Evolutionary conservation across 2,329 filamentous ascomycete genomes (phyloP).

Genomic region (Aspergillus flavus): DNA sequence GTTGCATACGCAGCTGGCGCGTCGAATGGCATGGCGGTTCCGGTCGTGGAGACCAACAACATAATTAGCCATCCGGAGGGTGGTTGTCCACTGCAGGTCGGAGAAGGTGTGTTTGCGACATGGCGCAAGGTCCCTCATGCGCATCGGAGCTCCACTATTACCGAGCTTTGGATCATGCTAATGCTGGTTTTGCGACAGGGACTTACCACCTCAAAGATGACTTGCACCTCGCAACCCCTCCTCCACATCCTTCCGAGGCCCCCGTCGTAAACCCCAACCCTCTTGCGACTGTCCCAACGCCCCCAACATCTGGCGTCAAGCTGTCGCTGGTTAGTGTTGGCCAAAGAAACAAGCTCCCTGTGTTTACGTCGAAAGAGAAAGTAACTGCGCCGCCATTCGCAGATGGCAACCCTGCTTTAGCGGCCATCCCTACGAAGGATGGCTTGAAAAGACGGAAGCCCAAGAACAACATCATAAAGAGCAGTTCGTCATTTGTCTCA

Average conservation of each 20-base stretch:
- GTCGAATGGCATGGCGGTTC: conserved; percentile 67
- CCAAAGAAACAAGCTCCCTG: conserved; percentile 53
- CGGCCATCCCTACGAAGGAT: conserved; percentile 65
- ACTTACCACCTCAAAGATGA: conserved; percentile 91
- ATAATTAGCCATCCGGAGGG: conserved; percentile 77
- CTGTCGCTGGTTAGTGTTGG: conserved; percentile 76
- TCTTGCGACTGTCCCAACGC: conserved; percentile 78
- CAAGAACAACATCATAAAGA: conserved; percentile 98
- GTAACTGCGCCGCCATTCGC: conserved; percentile 70
- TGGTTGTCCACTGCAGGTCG: conserved; percentile 87
- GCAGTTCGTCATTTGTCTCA: conserved; percentile 98
- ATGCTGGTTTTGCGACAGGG: conserved; percentile 55
- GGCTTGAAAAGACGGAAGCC: conserved; percentile 80
- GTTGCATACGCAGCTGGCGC: conserved; percentile 73
- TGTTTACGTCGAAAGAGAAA: conserved; percentile 51
- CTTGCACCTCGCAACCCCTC: conserved; percentile 87
- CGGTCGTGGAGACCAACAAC: conserved; percentile 93
- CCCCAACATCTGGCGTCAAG: conserved; percentile 83
- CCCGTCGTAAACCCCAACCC: conserved; percentile 87
- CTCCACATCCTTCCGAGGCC: conserved; percentile 91
- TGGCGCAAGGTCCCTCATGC: not conserved
- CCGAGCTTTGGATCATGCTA: conserved; percentile 15
- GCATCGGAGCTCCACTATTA: not conserved
- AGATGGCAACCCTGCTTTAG: conserved; percentile 77
- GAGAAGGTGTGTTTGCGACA: conserved; percentile 68